A percentile compares a stretch with the other conserved stretches of the same genome.
Evolutionary conservation across 108 stramenopile species (phyloP).

Genomic region (Fragilariopsis cylindrus): DNA sequence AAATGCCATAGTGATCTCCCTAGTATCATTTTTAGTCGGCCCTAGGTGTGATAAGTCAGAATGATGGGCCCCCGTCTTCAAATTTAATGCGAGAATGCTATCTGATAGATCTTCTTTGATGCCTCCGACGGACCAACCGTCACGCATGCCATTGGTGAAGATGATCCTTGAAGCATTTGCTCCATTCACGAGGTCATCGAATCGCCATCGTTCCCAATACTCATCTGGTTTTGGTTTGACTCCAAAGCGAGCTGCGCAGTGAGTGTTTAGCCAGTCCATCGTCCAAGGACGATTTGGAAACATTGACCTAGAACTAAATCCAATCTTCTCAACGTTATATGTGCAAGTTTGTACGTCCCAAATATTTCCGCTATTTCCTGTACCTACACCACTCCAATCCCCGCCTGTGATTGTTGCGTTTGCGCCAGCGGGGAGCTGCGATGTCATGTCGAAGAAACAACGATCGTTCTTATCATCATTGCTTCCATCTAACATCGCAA

Average conservation of each 20-base stretch:
- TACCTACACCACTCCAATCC: slow-evolving; percentile 87
- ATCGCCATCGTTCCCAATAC: slow-evolving; percentile 44
- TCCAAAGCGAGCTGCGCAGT: slow-evolving; percentile 70
- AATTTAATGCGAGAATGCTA: slow-evolving; percentile 66
- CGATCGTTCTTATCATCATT: slow-evolving; percentile 15
- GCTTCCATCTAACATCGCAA: background rate
- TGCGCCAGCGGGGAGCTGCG: slow-evolving; percentile 64
- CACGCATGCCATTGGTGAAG: slow-evolving; percentile 77
- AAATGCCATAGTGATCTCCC: slow-evolving; percentile 62
- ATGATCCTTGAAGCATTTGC: slow-evolving; percentile 56
- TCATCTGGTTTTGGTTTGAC: slow-evolving; percentile 61
- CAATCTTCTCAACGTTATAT: slow-evolving; percentile 61
- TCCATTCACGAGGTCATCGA: slow-evolving; percentile 39
- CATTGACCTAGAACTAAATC: slow-evolving; percentile 64
- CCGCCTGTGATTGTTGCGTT: slow-evolving; percentile 70
- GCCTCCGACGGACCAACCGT: slow-evolving; percentile 47
- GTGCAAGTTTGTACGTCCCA: slow-evolving; percentile 71
- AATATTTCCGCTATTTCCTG: slow-evolving; percentile 64
- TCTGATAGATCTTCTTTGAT: slow-evolving; percentile 57
- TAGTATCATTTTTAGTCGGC: slow-evolving; percentile 61
- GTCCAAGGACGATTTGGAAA: slow-evolving; percentile 73
- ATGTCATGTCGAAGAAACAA: slow-evolving; percentile 23
- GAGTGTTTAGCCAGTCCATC: slow-evolving; percentile 44
- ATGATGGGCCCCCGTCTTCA: slow-evolving; percentile 85
- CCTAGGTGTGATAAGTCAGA: slow-evolving; percentile 58